phyloP scores from a whole-genome alignment of 1,284 basidiomycete species.

The Peniophora sp. region DNA sequence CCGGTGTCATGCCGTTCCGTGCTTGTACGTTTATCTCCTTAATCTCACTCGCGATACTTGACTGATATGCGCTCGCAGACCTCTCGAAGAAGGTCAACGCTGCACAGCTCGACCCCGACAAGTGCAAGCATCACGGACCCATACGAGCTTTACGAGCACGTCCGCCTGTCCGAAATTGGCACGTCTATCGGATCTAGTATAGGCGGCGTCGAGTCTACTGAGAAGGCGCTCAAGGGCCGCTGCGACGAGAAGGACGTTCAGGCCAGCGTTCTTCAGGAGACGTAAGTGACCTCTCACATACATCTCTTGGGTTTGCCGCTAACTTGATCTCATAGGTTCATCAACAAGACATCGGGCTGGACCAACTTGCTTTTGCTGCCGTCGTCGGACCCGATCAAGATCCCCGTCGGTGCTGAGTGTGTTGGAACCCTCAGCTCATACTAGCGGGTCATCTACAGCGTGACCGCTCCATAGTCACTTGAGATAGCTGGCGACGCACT shows the following conservation, averaged over 20 bases:
- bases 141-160: conserved; percentile 92
- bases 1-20: conserved; percentile 95
- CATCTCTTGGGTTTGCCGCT: conserved; percentile 19
- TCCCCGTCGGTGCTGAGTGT: conserved; percentile 96
- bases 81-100: conserved; percentile 97
- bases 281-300: conserved; percentile 85
- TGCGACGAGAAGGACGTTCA: conserved; percentile 96
- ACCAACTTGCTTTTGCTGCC: conserved; percentile 91
- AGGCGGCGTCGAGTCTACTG: conserved; percentile 90
- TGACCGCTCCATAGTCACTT: conserved; percentile 94
- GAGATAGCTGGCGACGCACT: conserved; percentile 97
- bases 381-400: conserved; percentile 95
- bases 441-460: conserved; percentile 68
- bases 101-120: conserved; percentile 82
- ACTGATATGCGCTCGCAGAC: conserved; percentile 41
- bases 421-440: conserved; percentile 26
- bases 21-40: conserved; percentile 57
- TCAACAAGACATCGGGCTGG: conserved; percentile 97
- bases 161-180: conserved; percentile 95
- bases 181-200: conserved; percentile 90
- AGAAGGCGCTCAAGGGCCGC: conserved; percentile 98
- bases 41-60: conserved; percentile 10
- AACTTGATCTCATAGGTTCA: conserved; percentile 58
- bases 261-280: conserved; percentile 97
- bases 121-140: conserved; percentile 97